Base-by-base conservation (phyloP, 2,329 filamentous ascomycete genomes). In the Diaporthe caulivora region DNA sequence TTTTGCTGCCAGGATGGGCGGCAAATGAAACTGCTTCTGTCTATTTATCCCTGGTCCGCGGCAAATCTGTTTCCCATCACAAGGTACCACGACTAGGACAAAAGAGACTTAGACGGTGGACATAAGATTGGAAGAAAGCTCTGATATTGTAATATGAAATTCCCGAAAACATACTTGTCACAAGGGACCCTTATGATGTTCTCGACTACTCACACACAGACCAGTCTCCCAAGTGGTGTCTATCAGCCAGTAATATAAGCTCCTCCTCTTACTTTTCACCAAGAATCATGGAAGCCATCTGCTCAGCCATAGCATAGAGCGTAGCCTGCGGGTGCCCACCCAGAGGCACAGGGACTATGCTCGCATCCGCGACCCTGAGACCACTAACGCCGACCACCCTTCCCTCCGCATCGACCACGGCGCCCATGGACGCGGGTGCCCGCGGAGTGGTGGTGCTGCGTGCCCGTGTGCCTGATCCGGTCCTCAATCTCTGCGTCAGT, bases 271-370 rank as follows among this genome's bases (percentile, higher is more conserved):
- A 29, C 70, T 15, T 65, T 24, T 13, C 26, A 9, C 53, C 40
- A 37, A 60, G 21, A 26, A 91, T 91, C 15, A 86, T 86, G 77
- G 89, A 89, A 2, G 88, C 88, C 0, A 89, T 89, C 81, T 91
- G 91, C 81, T 91, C 89, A 9, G 85, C 86, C 31, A 90, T 81
- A 78, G 90, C 89, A 76, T 89, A 90, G 0, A 86, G 86, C 1
- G 89, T 84, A 1, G 87, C 79, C 6, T 85, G 83, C 37, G 86
- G 84, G 77, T 88, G 90, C 2, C 84, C 85, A 5, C 88, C 88
- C 8, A 78, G 72, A 40, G 78, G 75, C 49, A 79, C 26, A 2
- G 72, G 72, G 21, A 72, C n/a, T 5, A 76, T 72, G 26, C 75
- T 75, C 1, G 77, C 64, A 74, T 79, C 42, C 74, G 72, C 26